Conservation (phyloP, 768 basidiomycete genomes). For the Strobilomyces confusus region DNA sequence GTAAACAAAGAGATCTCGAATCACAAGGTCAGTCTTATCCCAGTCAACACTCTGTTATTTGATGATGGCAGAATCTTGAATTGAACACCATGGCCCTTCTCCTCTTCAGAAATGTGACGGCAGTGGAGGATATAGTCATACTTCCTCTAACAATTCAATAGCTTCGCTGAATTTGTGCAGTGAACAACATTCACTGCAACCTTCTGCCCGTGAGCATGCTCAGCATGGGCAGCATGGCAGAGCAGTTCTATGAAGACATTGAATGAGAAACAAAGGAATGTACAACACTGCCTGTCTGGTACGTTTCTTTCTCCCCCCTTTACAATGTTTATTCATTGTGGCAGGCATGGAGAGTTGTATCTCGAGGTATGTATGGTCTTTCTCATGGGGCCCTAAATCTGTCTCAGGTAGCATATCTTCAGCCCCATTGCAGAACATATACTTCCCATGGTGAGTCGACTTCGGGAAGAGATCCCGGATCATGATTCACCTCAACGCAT, state of each 20-base stretch:
- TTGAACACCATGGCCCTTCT: constrained; percentile 73
- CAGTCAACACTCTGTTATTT: neutral
- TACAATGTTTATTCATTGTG: neutral
- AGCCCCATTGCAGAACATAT: constrained; percentile 93
- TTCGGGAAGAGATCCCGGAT: too few species aligned
- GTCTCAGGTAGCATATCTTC: constrained; percentile 4
- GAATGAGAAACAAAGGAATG: constrained; percentile 51
- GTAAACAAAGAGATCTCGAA: constrained; percentile 79
- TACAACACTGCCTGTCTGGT: constrained; percentile 83
- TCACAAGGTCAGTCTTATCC: constrained; percentile 65
- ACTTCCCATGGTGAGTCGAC: constrained; percentile 82
- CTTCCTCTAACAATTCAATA: constrained; percentile 25
- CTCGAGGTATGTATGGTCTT: constrained; percentile 60
- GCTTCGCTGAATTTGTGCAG: constrained; percentile 86
- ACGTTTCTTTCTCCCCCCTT: constrained; percentile 11
- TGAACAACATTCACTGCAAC: constrained; percentile 76
- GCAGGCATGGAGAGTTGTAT: constrained; percentile 66
- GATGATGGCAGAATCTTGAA: constrained; percentile 62
- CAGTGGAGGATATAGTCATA: constrained; percentile 53
- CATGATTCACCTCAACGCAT: too few species aligned
- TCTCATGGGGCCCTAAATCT: neutral
- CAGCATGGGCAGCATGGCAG: constrained; percentile 85
- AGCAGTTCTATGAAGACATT: constrained; percentile 87
- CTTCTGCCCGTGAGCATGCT: constrained; percentile 83
- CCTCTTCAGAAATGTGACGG: constrained; percentile 97